Conservation (phyloP, 1,284 basidiomycete genomes). For the Paramarasmius palmivorus region DNA sequence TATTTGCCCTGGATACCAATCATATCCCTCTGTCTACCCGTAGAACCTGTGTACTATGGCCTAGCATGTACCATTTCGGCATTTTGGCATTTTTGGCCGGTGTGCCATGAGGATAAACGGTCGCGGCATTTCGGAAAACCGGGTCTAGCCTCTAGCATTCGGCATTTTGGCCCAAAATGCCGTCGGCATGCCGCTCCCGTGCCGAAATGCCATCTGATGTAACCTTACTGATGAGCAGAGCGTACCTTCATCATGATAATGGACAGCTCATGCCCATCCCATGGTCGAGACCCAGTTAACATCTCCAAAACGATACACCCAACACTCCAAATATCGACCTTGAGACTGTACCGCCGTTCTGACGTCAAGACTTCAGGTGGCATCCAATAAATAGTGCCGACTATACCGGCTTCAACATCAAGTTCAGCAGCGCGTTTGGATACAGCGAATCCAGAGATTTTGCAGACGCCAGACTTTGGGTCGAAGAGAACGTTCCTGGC, state of each 20-base stretch:
- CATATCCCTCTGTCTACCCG: too few relatives aligned
- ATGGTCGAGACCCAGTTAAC: constrained; percentile 74
- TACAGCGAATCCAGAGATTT: constrained; percentile 81
- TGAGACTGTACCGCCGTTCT: constrained; percentile 56
- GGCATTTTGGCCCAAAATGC: too few relatives aligned
- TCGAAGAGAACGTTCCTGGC: constrained; percentile 81
- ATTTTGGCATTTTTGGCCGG: too few relatives aligned
- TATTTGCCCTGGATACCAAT: too few relatives aligned
- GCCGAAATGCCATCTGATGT: too few relatives aligned
- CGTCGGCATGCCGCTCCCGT: too few relatives aligned
- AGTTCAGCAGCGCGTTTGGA: constrained; percentile 57
- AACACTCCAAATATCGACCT: constrained; percentile 78
- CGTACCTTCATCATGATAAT: constrained; percentile 39
- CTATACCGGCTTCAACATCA: constrained; percentile 58
- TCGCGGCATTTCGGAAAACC: too few relatives aligned
- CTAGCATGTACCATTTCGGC: too few relatives aligned
- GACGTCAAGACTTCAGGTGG: constrained; percentile 64
- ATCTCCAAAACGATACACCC: constrained; percentile 84
- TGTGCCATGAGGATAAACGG: too few relatives aligned
- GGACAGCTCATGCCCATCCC: constrained; percentile 42
- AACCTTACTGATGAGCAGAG: too few relatives aligned
- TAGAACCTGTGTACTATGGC: too few relatives aligned
- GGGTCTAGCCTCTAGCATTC: too few relatives aligned
- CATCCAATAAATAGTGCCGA: constrained; percentile 81
- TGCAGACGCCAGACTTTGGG: constrained; percentile 67